These are phyloP conservation scores for Boletellus emodensis DNA, from an alignment of 768 basidiomycete species.

Conservation along the genomic window DNA sequence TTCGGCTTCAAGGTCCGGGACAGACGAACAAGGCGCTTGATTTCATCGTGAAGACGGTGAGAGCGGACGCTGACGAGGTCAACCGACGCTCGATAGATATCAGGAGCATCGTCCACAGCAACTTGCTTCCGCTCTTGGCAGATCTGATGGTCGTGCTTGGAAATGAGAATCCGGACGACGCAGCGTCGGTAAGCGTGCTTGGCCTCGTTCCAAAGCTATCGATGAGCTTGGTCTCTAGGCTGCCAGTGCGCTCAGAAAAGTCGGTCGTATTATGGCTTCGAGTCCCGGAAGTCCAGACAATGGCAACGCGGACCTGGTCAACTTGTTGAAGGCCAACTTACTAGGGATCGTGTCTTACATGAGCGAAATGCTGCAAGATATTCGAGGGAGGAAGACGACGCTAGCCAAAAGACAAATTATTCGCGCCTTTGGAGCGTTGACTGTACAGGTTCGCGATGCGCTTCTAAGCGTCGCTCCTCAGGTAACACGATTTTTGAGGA, in stretches of 20 bases:
- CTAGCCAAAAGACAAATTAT: conserved; percentile 72
- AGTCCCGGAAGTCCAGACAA: conserved; percentile 25
- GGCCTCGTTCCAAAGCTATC: conserved; percentile 26
- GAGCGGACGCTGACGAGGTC: conserved; percentile 36
- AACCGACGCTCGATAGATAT: conserved; percentile 37
- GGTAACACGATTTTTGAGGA: conserved; percentile 41
- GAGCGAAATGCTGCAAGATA: conserved; percentile 83
- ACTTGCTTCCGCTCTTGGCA: conserved; percentile 64
- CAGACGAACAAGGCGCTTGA: conserved; percentile 56
- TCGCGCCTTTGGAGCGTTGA: conserved; percentile 70
- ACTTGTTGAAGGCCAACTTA: conserved; percentile 71
- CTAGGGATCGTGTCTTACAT: conserved; percentile 82
- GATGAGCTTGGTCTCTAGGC: conserved; percentile 43
- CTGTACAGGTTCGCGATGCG: conserved; percentile 62
- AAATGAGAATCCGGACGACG: conserved; percentile 49
- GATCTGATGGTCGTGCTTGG: conserved; percentile 78
- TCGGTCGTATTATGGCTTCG: conserved; percentile 33
- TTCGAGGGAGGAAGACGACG: conserved; percentile 70
- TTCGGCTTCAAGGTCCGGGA: conserved; percentile 51
- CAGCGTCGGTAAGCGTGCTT: conserved; percentile 40
- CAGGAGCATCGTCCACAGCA: conserved; percentile 58
- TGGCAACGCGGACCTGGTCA: conserved; percentile 40
- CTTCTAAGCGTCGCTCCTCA: conserved; percentile 83
- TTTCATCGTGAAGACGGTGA: conserved; percentile 62
- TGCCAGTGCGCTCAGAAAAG: conserved; percentile 41